phyloP scores from a whole-genome alignment of 306 rosid genomes.

The Sesbania bispinosa region DNA sequence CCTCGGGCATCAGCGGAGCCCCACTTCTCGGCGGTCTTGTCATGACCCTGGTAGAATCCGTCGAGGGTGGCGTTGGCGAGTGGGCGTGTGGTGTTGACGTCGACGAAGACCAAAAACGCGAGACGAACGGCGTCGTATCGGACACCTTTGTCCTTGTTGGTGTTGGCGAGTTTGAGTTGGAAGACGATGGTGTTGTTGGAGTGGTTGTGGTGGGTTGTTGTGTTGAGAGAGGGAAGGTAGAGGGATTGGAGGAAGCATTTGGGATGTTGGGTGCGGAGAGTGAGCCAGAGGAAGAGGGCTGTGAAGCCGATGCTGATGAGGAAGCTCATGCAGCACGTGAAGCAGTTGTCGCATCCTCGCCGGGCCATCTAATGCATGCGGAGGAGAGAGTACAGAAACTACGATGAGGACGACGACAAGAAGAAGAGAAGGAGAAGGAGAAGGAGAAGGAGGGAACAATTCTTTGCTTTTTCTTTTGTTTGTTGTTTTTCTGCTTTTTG shows the following conservation, averaged over 20 bases:
- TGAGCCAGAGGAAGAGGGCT: slow-evolving; percentile 35
- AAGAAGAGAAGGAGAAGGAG: neutral
- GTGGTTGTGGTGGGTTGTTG: slow-evolving; percentile 4
- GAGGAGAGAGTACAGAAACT: neutral
- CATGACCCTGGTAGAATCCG: slow-evolving; percentile 66
- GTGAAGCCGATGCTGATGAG: slow-evolving; percentile 18
- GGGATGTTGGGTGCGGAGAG: slow-evolving; percentile 51
- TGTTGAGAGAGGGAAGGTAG: slow-evolving; percentile 56
- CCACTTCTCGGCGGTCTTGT: slow-evolving; percentile 39
- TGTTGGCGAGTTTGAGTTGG: slow-evolving; percentile 33
- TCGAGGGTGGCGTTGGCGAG: slow-evolving; percentile 16
- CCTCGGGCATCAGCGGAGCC: neutral
- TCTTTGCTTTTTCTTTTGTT: neutral
- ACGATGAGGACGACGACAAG: neutral
- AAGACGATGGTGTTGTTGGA: slow-evolving; percentile 32
- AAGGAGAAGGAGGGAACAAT: neutral
- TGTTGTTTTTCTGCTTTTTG: too few species aligned
- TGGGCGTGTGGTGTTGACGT: slow-evolving; percentile 1
- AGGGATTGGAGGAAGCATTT: slow-evolving; percentile 41
- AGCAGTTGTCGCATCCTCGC: neutral
- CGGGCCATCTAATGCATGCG: neutral
- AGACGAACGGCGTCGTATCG: slow-evolving; percentile 44
- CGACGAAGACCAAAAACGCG: slow-evolving; percentile 22
- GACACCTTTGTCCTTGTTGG: slow-evolving; percentile 65
- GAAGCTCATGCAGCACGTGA: slow-evolving; percentile 21